These are phyloP conservation scores for Hortaea sp. DNA, from an alignment of 2,329 filamentous ascomycete species.

Conservation along the genomic window DNA sequence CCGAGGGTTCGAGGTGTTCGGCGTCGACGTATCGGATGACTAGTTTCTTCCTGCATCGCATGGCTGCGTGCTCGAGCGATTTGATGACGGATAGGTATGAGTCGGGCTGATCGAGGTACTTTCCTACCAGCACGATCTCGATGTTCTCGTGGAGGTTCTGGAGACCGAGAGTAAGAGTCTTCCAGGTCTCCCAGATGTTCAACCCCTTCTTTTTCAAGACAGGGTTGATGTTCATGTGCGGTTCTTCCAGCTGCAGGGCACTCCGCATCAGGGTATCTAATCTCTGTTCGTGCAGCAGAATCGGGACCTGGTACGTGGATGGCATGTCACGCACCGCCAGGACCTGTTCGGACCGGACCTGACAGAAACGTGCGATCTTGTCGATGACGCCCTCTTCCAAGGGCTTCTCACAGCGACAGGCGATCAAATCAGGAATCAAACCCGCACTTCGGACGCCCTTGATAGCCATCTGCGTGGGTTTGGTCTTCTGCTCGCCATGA, in stretches of 20 bases:
- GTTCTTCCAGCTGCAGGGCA: slow-evolving; percentile 52
- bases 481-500: slow-evolving; percentile 79
- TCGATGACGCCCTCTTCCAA: slow-evolving; percentile 64
- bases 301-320: slow-evolving; percentile 86
- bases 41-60: slow-evolving; percentile 72
- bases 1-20: slow-evolving; percentile 64
- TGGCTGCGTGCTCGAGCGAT: slow-evolving; percentile 80
- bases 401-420: slow-evolving; percentile 75
- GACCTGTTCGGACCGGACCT: slow-evolving; percentile 76
- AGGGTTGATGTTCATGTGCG: slow-evolving; percentile 35
- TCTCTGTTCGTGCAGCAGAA: slow-evolving; percentile 78
- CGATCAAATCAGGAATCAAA: slow-evolving; percentile 58
- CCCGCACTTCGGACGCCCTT: slow-evolving; percentile 74
- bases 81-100: slow-evolving; percentile 79
- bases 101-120: slow-evolving; percentile 78
- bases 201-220: slow-evolving; percentile 52
- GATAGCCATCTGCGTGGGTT: slow-evolving; percentile 89
- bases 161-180: slow-evolving; percentile 56
- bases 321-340: slow-evolving; percentile 78
- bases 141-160: slow-evolving; percentile 59
- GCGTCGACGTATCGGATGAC: slow-evolving; percentile 79
- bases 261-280: slow-evolving; percentile 58
- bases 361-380: slow-evolving; percentile 84
- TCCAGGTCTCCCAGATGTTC: slow-evolving; percentile 71
- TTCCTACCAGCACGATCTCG: slow-evolving; percentile 79